phyloP scores from a whole-genome alignment of 2,329 filamentous ascomycete species.

The Epichloe typhina region DNA sequence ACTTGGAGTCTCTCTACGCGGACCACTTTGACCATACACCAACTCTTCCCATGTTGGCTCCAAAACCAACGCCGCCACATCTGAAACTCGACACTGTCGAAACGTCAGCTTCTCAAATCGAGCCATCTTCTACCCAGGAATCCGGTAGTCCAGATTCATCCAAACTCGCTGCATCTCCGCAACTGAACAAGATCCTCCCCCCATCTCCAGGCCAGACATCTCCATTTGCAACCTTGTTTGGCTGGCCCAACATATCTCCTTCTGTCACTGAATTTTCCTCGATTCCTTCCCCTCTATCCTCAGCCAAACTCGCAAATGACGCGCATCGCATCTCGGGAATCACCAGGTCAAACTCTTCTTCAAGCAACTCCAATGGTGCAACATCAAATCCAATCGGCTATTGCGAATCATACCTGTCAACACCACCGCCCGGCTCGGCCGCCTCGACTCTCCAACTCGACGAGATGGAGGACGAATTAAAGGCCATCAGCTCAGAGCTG shows the following conservation, averaged over 20 bases:
- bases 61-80: slow-evolving; percentile 39
- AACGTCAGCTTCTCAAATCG: slow-evolving; percentile 15
- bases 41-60: slow-evolving; percentile 35
- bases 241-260: slow-evolving; percentile 35
- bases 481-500: slow-evolving; percentile 84
- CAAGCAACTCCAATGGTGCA: slow-evolving; percentile 25
- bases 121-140: slow-evolving; percentile 12
- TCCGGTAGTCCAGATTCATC: slow-evolving; percentile 17
- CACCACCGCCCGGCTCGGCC: slow-evolving; percentile 28
- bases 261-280: slow-evolving; percentile 39
- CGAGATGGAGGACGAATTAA: slow-evolving; percentile 88
- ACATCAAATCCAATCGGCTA: slow-evolving; percentile 33
- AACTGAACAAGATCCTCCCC: slow-evolving; percentile 41
- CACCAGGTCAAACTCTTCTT: slow-evolving; percentile 1
- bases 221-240: slow-evolving; percentile 39
- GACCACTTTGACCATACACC: slow-evolving; percentile 25
- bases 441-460: slow-evolving; percentile 46
- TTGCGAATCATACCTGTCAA: slow-evolving; percentile 38
- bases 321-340: slow-evolving; percentile 10
- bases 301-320: slow-evolving; percentile 25
- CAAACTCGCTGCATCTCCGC: slow-evolving; percentile 17
- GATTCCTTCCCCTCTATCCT: slow-evolving; percentile 38
- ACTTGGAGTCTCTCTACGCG: slow-evolving; percentile 14
- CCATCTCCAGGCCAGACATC: slow-evolving; percentile 37
- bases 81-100: slow-evolving; percentile 34